Evolutionary conservation across 768 basidiomycete genomes (phyloP).

Genomic region (Termitomyces sp.): DNA sequence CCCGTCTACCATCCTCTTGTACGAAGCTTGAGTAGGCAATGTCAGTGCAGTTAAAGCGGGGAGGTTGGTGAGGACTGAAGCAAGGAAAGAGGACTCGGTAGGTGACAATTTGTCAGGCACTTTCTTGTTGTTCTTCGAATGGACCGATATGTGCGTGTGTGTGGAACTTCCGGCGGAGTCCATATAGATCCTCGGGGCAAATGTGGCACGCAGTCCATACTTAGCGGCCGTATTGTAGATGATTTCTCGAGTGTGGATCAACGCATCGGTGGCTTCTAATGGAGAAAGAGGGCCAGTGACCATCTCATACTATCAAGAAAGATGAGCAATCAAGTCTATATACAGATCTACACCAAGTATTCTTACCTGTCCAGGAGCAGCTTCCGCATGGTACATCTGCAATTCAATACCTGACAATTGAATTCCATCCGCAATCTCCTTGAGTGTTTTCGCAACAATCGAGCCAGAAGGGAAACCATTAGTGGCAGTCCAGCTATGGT

Average conservation of each 20-base stretch:
- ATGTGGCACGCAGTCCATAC: slow-evolving; percentile 58
- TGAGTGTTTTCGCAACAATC: slow-evolving; percentile 34
- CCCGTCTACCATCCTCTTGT: slow-evolving; percentile 57
- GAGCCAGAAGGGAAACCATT: slow-evolving; percentile 38
- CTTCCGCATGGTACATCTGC: slow-evolving; percentile 66
- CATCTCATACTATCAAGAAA: slow-evolving; percentile 47
- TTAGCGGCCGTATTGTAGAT: slow-evolving; percentile 60
- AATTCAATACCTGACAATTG: slow-evolving; percentile 47
- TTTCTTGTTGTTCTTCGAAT: slow-evolving; percentile 23
- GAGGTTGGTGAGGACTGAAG: slow-evolving; percentile 52
- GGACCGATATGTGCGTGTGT: slow-evolving; percentile 65
- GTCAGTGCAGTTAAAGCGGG: slow-evolving; percentile 52
- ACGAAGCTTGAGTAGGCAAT: slow-evolving; percentile 55
- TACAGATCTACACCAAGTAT: neutral
- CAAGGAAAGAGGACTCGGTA: slow-evolving; percentile 55
- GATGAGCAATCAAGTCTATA: neutral
- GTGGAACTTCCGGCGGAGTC: slow-evolving; percentile 44
- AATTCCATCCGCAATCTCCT: slow-evolving; percentile 56
- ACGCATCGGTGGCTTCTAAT: slow-evolving; percentile 59
- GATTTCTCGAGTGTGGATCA: slow-evolving; percentile 62
- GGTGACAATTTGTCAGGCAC: slow-evolving; percentile 27
- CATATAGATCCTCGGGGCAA: slow-evolving; percentile 44
- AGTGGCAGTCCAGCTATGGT: slow-evolving; percentile 42
- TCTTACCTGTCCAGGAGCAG: slow-evolving; percentile 60
- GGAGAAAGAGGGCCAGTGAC: slow-evolving; percentile 63